Base-by-base conservation (phyloP, 2,329 filamentous ascomycete species). In the Chaetomium sp. region DNA sequence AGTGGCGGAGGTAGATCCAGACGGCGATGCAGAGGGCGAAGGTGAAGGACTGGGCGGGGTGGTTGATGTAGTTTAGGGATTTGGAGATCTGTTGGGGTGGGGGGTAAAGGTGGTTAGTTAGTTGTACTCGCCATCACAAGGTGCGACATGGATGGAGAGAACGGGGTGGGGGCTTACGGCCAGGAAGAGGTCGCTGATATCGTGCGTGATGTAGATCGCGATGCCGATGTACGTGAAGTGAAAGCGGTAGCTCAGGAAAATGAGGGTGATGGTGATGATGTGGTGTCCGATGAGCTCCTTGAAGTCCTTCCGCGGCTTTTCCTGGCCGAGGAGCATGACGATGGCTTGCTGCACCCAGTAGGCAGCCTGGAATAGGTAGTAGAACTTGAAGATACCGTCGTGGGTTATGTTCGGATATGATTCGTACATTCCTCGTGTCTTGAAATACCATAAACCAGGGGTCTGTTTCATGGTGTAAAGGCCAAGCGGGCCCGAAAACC, bases 171-270 rank as follows among this genome's bases (percentile, higher is more conserved):
- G 57, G 79, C 89, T 79, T 85, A 93, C 91, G 47, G 93, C 93
- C 50, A 97, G 85, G 85, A 97, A 97, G 80, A 97, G 97, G 77
- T 97, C 93, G 66, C 89, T 93, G 67, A 97, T 90, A 74, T 98
- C 93, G 78, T 96, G 92, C 9, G 93, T 97, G 67, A 95, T 92
- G 78, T 97, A 98, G 38, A 98, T 92, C n/a, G 92, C 91, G 61
- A 97, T 80, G 33, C 93, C 93, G 76, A 98, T 96, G 78, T 96
- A 93, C n/a, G 92, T 95, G 77, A 97, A 98, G 79, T 98, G 93
- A 82, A 97, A 98, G 65, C 92, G 88, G 80, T 97, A 98, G 80
- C 91, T 95, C 73, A 94, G 80, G 64, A 80, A 89, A 70, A 98
- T 97, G 71, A 98, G 84, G n/a, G 88, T 81, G 65, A 98, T 80